Conservation (phyloP, 1,139 yeast species). For the Pichia sp. region DNA sequence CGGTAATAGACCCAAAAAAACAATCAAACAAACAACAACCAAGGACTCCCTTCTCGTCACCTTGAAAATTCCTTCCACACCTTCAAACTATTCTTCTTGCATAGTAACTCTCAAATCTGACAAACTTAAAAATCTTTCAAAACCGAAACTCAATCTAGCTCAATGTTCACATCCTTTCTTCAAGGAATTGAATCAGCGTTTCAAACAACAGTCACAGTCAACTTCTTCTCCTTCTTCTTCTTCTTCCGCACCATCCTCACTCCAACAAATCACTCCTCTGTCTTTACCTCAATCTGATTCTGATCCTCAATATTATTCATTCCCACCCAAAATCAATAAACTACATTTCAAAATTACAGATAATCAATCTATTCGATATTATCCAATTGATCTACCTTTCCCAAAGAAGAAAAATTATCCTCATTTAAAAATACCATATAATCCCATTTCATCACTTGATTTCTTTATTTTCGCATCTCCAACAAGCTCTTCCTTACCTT, state of each 20-base stretch:
- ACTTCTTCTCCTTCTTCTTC: neutral
- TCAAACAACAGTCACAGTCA: neutral
- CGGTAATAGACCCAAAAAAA: conserved; percentile 1
- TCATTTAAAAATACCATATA: too few species aligned
- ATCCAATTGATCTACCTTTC: too few species aligned
- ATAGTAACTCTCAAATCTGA: conserved; percentile 4
- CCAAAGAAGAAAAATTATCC: too few species aligned
- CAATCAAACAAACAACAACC: too few species aligned
- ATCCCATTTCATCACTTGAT: conserved; percentile 4
- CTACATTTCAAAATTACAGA: too few species aligned
- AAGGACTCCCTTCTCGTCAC: conserved; percentile 4
- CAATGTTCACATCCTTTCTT: conserved; percentile 15
- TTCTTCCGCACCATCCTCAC: neutral
- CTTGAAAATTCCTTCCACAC: conserved; percentile 3
- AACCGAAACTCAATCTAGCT: conserved; percentile 9
- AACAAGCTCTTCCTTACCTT: neutral
- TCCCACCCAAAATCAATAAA: too few species aligned
- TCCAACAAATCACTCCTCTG: too few species aligned
- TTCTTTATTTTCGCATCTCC: conserved; percentile 1
- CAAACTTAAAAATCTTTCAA: neutral
- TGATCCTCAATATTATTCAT: too few species aligned
- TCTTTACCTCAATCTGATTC: too few species aligned
- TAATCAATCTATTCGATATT: too few species aligned
- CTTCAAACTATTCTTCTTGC: neutral
- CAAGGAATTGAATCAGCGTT: conserved; percentile 5